These are phyloP conservation scores for Pichia sp. DNA, from an alignment of 1,139 yeast genomes.

Conservation along the genomic window DNA sequence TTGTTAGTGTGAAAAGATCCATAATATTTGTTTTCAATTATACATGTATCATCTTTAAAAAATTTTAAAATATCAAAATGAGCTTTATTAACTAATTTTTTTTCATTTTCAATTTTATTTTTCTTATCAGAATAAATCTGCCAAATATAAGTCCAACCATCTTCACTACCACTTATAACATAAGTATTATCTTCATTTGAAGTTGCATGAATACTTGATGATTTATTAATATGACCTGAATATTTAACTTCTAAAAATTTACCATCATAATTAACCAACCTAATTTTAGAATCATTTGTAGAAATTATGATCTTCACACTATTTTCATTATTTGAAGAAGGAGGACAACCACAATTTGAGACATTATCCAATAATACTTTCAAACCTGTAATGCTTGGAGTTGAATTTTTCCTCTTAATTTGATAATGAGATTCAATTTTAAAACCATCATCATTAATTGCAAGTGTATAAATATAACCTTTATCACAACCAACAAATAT, in stretches of 20 bases:
- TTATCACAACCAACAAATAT: slow-evolving; percentile 77
- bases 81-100: slow-evolving; percentile 17
- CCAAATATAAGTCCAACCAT: slow-evolving; percentile 73
- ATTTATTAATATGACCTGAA: slow-evolving; percentile 66
- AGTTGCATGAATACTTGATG: slow-evolving; percentile 66
- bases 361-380: background rate
- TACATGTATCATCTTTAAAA: slow-evolving; percentile 27
- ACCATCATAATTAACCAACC: slow-evolving; percentile 56
- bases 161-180: slow-evolving; percentile 58
- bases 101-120: slow-evolving; percentile 9
- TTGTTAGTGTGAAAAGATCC: slow-evolving; percentile 75
- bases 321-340: no score
- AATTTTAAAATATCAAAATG: slow-evolving; percentile 30
- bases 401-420: slow-evolving; percentile 36
- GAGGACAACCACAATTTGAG: background rate
- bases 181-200: slow-evolving; percentile 49
- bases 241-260: slow-evolving; percentile 58
- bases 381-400: slow-evolving; percentile 50
- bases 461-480: slow-evolving; percentile 62
- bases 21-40: slow-evolving; percentile 44
- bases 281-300: slow-evolving; percentile 74
- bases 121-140: slow-evolving; percentile 23
- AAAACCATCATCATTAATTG: slow-evolving; percentile 49
- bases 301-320: slow-evolving; percentile 46
- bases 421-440: slow-evolving; percentile 51